phyloP scores from a whole-genome alignment of 2,329 filamentous ascomycete genomes.

The Aureobasidium melanogenum region DNA sequence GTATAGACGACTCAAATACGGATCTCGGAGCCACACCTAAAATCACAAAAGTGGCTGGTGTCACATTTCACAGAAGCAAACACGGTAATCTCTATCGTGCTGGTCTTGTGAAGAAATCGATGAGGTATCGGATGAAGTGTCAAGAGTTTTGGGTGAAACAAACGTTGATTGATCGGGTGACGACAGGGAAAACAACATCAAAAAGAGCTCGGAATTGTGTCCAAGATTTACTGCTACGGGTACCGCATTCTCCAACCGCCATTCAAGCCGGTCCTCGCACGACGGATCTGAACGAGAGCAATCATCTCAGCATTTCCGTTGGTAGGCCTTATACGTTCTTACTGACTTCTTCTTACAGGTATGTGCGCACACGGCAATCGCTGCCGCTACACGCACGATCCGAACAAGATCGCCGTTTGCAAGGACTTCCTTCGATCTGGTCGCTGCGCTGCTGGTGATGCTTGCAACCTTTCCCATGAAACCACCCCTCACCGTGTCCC shows the following conservation, averaged over 20 bases:
- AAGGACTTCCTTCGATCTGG: constrained; percentile 76
- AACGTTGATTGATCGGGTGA: constrained; percentile 1
- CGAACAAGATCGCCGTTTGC: constrained; percentile 80
- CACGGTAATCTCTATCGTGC: constrained; percentile 72
- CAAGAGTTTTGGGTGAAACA: background rate
- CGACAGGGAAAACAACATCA: constrained; percentile 32
- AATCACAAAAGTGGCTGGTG: constrained; percentile 60
- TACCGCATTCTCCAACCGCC: constrained; percentile 29
- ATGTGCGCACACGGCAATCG: constrained; percentile 71
- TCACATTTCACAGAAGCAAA: constrained; percentile 78
- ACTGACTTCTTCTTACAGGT: constrained; percentile 44
- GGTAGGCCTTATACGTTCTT: constrained; percentile 4
- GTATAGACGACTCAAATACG: constrained; percentile 18
- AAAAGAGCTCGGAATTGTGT: constrained; percentile 66
- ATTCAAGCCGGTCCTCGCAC: constrained; percentile 1
- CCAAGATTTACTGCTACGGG: constrained; percentile 46
- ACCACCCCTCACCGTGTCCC: constrained; percentile 75
- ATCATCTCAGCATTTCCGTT: constrained; percentile 9
- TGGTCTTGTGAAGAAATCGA: constrained; percentile 58
- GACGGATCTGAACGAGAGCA: constrained; percentile 5
- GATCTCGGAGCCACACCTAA: constrained; percentile 56
- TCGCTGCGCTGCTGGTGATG: constrained; percentile 64
- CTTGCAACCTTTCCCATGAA: constrained; percentile 87
- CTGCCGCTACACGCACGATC: constrained; percentile 78
- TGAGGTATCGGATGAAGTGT: constrained; percentile 1